Evolutionary conservation across 2,329 filamentous ascomycete species (phyloP), one percentile per base, ranked within the genome.

Genomic region (Capronia coronata): DNA sequence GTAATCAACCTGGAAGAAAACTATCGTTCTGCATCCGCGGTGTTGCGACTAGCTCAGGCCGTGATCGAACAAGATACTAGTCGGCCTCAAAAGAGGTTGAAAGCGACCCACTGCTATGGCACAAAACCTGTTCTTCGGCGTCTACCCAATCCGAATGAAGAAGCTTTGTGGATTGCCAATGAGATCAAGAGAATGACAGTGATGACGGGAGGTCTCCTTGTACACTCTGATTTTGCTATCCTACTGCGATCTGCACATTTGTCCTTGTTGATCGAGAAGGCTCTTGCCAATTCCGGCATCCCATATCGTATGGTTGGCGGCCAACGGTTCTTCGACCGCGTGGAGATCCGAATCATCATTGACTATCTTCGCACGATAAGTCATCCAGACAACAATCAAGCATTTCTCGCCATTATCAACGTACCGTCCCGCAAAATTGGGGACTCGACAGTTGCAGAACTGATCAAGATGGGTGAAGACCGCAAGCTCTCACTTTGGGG

Each of bases 231-330:
- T 63, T 80, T 94, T 58, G 87, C 89, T 1, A 84, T 98, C 46
- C 71, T 98, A 11, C 74, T 98, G n/a, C 80, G 91, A 18, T 93
- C 89, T 1, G 86, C 89, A 1, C 75, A 82, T 1, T 73, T 96
- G 6, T 96, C 91, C 0, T 76, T 90, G 18, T 80, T 87, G n/a
- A 84, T 97, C 32, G 91, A 98, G 68, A 78, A 82, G 18, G 84
- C 84, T 2, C 73, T 97, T 34, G 87, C 85, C 11, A 87, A 84
- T 61, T 80, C 81, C 9, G 88, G 89, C 1, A 81, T 97, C 34
- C 78, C 89, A 0, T 98, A 97, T 67, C 82, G 82, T 43, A 96
- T 97, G 90, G 83, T 97, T 44, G 91, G 85, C 61, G 91, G 93
- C 1, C 80, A 82, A 55, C 86, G 87, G 51, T 98, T 98, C 65